Evolutionary conservation across 176 grass and related monocot species (phyloP).

Genomic region (Panicum miliaceum): DNA sequence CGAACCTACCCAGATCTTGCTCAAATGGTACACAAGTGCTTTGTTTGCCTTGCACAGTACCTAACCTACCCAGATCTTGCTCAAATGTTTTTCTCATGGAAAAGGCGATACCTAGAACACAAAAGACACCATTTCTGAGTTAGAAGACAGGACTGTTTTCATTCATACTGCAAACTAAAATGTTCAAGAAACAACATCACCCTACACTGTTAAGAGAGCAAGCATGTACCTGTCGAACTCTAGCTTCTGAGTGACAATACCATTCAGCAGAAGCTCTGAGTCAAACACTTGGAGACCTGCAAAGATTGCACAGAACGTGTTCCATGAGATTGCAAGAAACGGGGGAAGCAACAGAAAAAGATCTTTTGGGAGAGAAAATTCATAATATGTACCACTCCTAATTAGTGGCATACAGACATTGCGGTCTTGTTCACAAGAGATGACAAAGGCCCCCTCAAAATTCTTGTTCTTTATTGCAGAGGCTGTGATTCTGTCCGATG

Average conservation of each 20-base stretch:
- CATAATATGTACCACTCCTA: constrained; percentile 44
- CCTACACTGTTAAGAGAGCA: neutral
- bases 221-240: constrained; percentile 66
- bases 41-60: constrained; percentile 1
- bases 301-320: constrained; percentile 16
- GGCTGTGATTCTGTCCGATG: constrained; percentile 41
- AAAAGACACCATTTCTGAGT: neutral
- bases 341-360: neutral
- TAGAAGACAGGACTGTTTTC: neutral
- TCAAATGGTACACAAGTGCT: constrained; percentile 2
- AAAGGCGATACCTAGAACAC: constrained; percentile 44
- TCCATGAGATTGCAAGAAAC: neutral
- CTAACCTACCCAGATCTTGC: neutral
- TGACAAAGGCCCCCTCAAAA: constrained; percentile 56
- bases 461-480: constrained; percentile 53
- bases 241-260: constrained; percentile 79
- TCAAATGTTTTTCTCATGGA: constrained; percentile 30
- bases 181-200: neutral
- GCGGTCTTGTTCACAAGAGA: constrained; percentile 69
- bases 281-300: constrained; percentile 73
- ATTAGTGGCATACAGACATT: constrained; percentile 57
- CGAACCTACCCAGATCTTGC: neutral
- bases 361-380: neutral
- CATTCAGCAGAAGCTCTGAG: constrained; percentile 84
- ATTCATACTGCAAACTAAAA: neutral